Evolutionary conservation across 768 basidiomycete genomes (phyloP).

Genomic region (Lactifluus volemus): DNA sequence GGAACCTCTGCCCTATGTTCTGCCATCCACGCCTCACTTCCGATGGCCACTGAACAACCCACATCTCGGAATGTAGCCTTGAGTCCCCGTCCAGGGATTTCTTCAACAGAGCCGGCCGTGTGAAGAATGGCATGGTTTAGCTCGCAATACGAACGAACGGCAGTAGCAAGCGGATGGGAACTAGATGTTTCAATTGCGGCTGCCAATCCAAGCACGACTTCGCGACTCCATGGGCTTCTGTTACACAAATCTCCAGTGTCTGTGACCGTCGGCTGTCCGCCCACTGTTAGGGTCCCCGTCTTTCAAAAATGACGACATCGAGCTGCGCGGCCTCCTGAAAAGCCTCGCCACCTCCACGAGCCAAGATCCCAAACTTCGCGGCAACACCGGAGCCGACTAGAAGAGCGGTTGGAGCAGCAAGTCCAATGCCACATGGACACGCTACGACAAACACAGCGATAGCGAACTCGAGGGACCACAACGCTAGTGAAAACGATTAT

Average conservation of each 20-base stretch:
- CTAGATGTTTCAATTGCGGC: constrained; percentile 46
- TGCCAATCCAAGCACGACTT: constrained; percentile 43
- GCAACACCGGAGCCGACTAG: constrained; percentile 77
- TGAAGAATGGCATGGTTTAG: constrained; percentile 26
- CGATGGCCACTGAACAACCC: constrained; percentile 46
- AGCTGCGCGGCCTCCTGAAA: constrained; percentile 76
- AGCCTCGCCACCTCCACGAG: constrained; percentile 78
- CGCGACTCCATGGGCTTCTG: constrained; percentile 26
- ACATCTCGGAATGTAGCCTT: constrained; percentile 37
- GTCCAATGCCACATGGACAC: constrained; percentile 79
- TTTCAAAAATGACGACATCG: constrained; percentile 77
- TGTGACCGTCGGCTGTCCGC: constrained; percentile 54
- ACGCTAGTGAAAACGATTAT: constrained; percentile 29
- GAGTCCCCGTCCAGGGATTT: constrained; percentile 60
- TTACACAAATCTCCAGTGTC: constrained; percentile 33
- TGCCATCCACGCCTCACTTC: constrained; percentile 59
- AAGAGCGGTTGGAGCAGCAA: constrained; percentile 81
- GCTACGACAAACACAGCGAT: constrained; percentile 79
- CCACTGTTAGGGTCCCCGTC: constrained; percentile 74
- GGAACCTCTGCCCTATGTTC: constrained; percentile 37
- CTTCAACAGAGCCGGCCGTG: constrained; percentile 37
- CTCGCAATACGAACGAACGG: constrained; percentile 44
- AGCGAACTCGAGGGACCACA: constrained; percentile 76
- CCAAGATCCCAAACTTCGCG: constrained; percentile 71
- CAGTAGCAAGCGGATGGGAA: constrained; percentile 49